Evolutionary conservation across 1,284 basidiomycete species (phyloP).

Genomic region (Trametes polyzona): DNA sequence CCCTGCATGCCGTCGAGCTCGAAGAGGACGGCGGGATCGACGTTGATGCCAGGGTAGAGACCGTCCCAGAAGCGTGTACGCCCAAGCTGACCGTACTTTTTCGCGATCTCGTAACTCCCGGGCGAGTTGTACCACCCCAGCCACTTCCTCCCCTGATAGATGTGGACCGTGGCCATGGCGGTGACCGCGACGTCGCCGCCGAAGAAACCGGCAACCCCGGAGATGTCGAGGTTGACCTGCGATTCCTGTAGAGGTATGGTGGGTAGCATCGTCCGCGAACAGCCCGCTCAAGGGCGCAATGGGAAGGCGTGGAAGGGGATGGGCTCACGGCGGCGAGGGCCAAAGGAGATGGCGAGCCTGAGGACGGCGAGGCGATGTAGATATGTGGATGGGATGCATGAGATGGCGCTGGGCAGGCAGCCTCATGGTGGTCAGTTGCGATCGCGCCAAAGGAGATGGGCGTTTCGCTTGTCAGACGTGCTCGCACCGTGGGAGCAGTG

Average conservation of each 20-base stretch:
- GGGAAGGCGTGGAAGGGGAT: background rate
- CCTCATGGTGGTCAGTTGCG: conserved; percentile 12
- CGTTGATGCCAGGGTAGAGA: conserved; percentile 25
- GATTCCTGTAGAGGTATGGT: conserved; percentile 18
- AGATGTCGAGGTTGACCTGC: conserved; percentile 24
- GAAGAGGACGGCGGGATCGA: conserved; percentile 27
- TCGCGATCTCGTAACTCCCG: conserved; percentile 29
- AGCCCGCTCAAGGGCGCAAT: background rate
- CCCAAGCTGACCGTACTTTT: conserved; percentile 25
- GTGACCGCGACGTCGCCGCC: conserved; percentile 27
- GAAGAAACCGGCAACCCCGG: conserved; percentile 27
- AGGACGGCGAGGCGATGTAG: background rate
- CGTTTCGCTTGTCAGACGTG: background rate
- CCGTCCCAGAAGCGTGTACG: conserved; percentile 27
- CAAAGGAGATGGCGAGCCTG: background rate
- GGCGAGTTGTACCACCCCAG: conserved; percentile 28
- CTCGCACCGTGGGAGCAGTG: too few species aligned
- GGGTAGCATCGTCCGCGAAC: conserved; percentile 5
- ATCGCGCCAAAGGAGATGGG: conserved; percentile 1
- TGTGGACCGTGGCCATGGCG: conserved; percentile 27
- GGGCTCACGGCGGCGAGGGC: background rate
- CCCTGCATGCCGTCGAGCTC: conserved; percentile 24
- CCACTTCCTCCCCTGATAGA: conserved; percentile 27
- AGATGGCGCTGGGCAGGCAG: background rate
- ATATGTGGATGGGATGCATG: background rate